Evolutionary conservation across 805 yeast genomes (phyloP).

Genomic region (Schwanniomyces yamadae): DNA sequence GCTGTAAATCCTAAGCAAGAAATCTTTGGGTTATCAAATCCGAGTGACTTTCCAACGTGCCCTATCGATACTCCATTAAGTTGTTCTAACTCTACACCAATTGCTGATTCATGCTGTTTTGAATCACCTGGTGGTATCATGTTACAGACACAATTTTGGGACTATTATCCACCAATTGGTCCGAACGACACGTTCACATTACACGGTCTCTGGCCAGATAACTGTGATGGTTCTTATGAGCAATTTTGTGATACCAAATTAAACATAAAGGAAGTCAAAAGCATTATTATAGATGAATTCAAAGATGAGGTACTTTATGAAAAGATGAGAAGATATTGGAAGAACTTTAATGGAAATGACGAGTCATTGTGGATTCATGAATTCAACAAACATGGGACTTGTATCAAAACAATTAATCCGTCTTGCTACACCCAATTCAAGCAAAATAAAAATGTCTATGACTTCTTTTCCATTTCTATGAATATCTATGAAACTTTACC

Average conservation of each 20-base stretch:
- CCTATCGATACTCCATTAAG: slow-evolving; percentile 60
- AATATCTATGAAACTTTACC: slow-evolving; percentile 32
- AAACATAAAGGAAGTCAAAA: slow-evolving; percentile 26
- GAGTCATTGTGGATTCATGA: slow-evolving; percentile 42
- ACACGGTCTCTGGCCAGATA: slow-evolving; percentile 46
- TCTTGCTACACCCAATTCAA: slow-evolving; percentile 29
- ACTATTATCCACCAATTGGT: slow-evolving; percentile 34
- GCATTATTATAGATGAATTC: slow-evolving; percentile 26
- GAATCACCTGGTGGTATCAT: slow-evolving; percentile 41
- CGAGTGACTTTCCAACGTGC: slow-evolving; percentile 29
- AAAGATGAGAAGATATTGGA: slow-evolving; percentile 33
- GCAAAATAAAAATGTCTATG: slow-evolving; percentile 25
- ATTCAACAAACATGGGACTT: slow-evolving; percentile 45
- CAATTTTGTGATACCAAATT: slow-evolving; percentile 35
- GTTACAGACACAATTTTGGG: slow-evolving; percentile 45
- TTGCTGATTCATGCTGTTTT: slow-evolving; percentile 49
- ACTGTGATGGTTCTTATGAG: slow-evolving; percentile 39
- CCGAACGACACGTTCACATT: slow-evolving; percentile 37
- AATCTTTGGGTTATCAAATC: neutral
- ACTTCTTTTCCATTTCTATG: slow-evolving; percentile 30
- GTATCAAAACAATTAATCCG: slow-evolving; percentile 39
- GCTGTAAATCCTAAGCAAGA: neutral
- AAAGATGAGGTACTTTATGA: slow-evolving; percentile 23
- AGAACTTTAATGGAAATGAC: slow-evolving; percentile 32
- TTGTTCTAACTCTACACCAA: slow-evolving; percentile 55